phyloP scores from a whole-genome alignment of 768 basidiomycete genomes.

The Pleurotus pulmonarius region DNA sequence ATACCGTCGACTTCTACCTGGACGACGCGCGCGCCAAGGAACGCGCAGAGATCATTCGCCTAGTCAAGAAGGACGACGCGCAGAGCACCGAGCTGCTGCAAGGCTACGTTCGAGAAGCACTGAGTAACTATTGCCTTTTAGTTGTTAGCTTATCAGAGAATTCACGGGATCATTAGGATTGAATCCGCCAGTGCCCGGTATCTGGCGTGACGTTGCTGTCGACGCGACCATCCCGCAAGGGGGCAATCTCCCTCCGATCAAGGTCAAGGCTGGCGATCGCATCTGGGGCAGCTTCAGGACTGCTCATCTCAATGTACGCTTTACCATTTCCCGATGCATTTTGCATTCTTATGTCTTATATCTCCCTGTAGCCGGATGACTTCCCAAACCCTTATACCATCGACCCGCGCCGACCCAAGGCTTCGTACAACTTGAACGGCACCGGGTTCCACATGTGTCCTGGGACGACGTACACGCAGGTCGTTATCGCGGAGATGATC shows the following conservation, averaged over 20 bases:
- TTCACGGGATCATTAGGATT: constrained; percentile 19
- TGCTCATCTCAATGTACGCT: constrained; percentile 36
- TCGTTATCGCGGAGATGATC: constrained; percentile 39
- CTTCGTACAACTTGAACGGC: constrained; percentile 26
- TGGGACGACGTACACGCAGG: constrained; percentile 30
- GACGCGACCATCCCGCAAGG: constrained; percentile 33
- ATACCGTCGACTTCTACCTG: constrained; percentile 55
- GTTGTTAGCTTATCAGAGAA: too few relatives aligned
- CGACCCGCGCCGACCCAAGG: constrained; percentile 31
- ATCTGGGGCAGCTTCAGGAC: constrained; percentile 38
- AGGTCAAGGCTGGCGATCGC: constrained; percentile 36
- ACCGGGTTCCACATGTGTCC: constrained; percentile 38
- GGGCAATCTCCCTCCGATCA: constrained; percentile 24
- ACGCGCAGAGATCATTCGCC: constrained; percentile 32
- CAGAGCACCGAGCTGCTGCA: constrained; percentile 30
- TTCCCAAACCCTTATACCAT: constrained; percentile 38
- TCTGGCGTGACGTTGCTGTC: constrained; percentile 31
- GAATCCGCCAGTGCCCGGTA: constrained; percentile 36
- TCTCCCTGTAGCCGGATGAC: constrained; percentile 26
- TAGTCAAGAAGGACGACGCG: constrained; percentile 27
- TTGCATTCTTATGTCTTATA: neutral
- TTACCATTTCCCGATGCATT: neutral
- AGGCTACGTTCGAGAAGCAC: constrained; percentile 50
- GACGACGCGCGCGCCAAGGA: constrained; percentile 36
- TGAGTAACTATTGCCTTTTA: constrained; percentile 45